Base-by-base conservation (phyloP, 1,139 yeast species). In the Pneumocystis murina region DNA sequence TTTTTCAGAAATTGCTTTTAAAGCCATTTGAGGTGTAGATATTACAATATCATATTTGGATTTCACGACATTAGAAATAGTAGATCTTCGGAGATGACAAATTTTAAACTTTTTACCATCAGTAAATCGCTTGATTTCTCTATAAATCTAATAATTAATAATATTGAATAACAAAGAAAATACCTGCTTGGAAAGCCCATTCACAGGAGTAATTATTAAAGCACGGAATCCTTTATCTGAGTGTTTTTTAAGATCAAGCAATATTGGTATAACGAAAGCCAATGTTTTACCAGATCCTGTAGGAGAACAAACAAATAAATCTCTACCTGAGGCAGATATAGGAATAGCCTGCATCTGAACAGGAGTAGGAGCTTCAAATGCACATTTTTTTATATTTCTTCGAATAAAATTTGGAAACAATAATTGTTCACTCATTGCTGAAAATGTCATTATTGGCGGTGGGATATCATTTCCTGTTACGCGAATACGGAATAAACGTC, bases 211-310 rank as follows among this genome's bases (percentile, higher is more conserved):
- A 12, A 94, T 82, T 17, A 94, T 82, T 66, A 92, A 76, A 2
- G 95, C 94, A n/a, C 67, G 61, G 30, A 61, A 65, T 17, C 67
- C 67, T 24, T 54, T 64, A 20, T 35, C 33, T 24, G 62, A 57
- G 54, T 66, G 67, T 35, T 55, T 58, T 48, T 69, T 67, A 64
- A 71, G 73, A 62, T 66, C 70, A 70, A 89, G 95, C 17, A 92
- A 75, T 69, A 91, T 72, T 1, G 98, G 98, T 20, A 90, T 82
- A 64, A 87, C 78, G 73, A 87, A 92, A 60, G 97, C 96, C 62
- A 90, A 77, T 0, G 96, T 88, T 73, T 89, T 89, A 76, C 96
- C 96, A 6, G 95, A 86, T 69, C 96, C 96, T 0, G 96, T 89
- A 58, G 96, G 96, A 0, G 96, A 96, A 78, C 95, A 87, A 0